A percentile compares a stretch with the other conserved stretches of the same genome.
Evolutionary conservation across 2,329 filamentous ascomycete species (phyloP).

Genomic region (Ophiocordyceps unilateralis): DNA sequence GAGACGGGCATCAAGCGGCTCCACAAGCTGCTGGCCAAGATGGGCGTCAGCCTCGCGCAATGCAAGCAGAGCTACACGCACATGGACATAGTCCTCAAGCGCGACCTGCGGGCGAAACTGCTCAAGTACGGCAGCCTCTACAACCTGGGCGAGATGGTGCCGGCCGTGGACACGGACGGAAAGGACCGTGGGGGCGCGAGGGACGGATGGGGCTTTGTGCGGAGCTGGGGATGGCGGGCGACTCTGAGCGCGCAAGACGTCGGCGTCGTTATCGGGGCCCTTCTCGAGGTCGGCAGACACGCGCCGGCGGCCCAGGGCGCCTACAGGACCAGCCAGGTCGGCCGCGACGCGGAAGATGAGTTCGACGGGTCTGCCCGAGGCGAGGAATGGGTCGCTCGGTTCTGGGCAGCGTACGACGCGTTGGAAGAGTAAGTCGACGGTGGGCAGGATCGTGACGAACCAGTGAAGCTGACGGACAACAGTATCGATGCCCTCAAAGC

Average conservation of each 20-base stretch:
- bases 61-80: constrained; percentile 93
- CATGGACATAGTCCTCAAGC: constrained; percentile 96
- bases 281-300: constrained; percentile 73
- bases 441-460: not conserved
- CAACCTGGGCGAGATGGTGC: constrained; percentile 84
- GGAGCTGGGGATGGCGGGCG: constrained; percentile 94
- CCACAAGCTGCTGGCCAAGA: constrained; percentile 90
- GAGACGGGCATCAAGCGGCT: constrained; percentile 75
- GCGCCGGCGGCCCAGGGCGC: constrained; percentile 17
- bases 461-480: constrained; percentile 1
- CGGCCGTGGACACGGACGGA: constrained; percentile 54
- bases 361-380: constrained; percentile 32
- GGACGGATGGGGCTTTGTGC: constrained; percentile 92
- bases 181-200: constrained; percentile 55
- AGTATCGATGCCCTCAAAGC: constrained; percentile 62
- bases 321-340: constrained; percentile 12
- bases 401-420: constrained; percentile 58
- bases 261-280: constrained; percentile 77
- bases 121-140: constrained; percentile 87
- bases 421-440: constrained; percentile 41
- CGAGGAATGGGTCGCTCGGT: constrained; percentile 48
- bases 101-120: constrained; percentile 66
- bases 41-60: constrained; percentile 88
- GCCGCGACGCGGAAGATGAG: constrained; percentile 27
- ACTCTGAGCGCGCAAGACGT: constrained; percentile 88